phyloP scores from a whole-genome alignment of 805 yeast genomes.

The Saitoella complicata region DNA sequence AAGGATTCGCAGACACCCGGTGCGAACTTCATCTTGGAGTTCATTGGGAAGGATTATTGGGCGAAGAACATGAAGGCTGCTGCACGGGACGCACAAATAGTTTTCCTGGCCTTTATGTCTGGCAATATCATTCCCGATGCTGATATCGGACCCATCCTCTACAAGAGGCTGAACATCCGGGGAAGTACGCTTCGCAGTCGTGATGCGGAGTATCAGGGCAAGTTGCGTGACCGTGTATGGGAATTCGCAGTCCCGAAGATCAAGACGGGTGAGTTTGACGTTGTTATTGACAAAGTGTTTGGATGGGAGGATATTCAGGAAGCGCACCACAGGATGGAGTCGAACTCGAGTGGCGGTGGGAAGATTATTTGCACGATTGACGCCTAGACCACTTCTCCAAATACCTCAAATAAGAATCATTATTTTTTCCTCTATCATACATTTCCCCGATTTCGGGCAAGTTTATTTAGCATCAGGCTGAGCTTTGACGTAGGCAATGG shows the following conservation, averaged over 20 bases:
- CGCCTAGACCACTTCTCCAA: neutral
- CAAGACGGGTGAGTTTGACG: slow-evolving; percentile 14
- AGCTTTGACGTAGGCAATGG: slow-evolving; percentile 55
- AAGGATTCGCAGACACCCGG: slow-evolving; percentile 15
- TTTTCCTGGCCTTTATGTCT: slow-evolving; percentile 16
- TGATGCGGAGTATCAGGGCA: slow-evolving; percentile 13
- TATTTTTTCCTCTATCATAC: too few relatives aligned
- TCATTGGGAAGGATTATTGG: slow-evolving; percentile 21
- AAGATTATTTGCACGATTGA: slow-evolving; percentile 15
- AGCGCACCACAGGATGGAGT: slow-evolving; percentile 19
- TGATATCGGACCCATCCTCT: slow-evolving; percentile 13
- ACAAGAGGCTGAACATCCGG: slow-evolving; percentile 16
- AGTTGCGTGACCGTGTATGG: slow-evolving; percentile 15
- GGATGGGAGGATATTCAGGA: slow-evolving; percentile 13
- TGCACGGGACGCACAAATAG: slow-evolving; percentile 18
- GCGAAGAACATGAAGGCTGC: slow-evolving; percentile 13
- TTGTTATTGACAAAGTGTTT: slow-evolving; percentile 14
- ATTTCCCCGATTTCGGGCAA: too few relatives aligned
- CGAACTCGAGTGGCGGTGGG: slow-evolving; percentile 16
- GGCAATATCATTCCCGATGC: slow-evolving; percentile 13
- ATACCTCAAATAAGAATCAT: too few relatives aligned
- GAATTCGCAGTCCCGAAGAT: slow-evolving; percentile 17
- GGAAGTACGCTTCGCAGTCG: slow-evolving; percentile 21
- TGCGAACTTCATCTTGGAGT: slow-evolving; percentile 20
- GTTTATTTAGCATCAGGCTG: too few relatives aligned